These are phyloP conservation scores for Gamsiella multidivaricata DNA, from an alignment of 192 early-diverging fungal genomes.

Conservation along the genomic window DNA sequence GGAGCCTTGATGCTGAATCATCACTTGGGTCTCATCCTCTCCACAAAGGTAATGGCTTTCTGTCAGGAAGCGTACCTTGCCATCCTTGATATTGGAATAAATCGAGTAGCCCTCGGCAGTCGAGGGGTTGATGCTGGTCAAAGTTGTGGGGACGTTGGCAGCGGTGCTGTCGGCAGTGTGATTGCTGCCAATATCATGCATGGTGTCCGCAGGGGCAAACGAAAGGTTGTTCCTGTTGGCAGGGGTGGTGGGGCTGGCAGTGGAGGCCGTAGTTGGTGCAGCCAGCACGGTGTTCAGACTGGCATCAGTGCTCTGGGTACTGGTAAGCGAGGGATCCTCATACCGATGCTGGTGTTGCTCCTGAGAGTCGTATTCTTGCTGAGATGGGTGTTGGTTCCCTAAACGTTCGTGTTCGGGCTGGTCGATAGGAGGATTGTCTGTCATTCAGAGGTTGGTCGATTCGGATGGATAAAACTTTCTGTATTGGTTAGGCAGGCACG, in stretches of 20 bases:
- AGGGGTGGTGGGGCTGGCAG: not conserved
- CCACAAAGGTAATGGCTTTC: no score
- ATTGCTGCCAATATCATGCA: conserved; percentile 4
- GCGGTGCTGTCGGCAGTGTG: not conserved
- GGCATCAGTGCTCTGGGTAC: conserved; percentile 8
- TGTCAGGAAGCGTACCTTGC: conserved; percentile 16
- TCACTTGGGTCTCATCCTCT: not conserved
- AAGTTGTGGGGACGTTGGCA: not conserved
- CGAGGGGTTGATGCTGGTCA: not conserved
- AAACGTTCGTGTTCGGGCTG: conserved; percentile 12
- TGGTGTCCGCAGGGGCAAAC: conserved; percentile 8
- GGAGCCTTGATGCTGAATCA: no score
- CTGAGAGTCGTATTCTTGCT: not conserved
- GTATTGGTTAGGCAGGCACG: no score
- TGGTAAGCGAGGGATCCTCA: not conserved
- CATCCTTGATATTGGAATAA: conserved; percentile 47
- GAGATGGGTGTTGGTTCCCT: conserved; percentile 26
- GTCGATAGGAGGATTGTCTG: conserved; percentile 27
- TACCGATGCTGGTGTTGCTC: not conserved
- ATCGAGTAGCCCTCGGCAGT: conserved; percentile 36
- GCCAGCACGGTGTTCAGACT: not conserved
- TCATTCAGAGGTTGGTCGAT: conserved; percentile 15
- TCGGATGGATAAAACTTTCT: no score
- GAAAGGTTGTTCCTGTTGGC: conserved; percentile 17
- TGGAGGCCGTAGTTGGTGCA: not conserved